A percentile compares a stretch with the other conserved stretches of the same genome.
Evolutionary conservation across 768 basidiomycete genomes (phyloP).

Genomic region (Kwoniella sp.): DNA sequence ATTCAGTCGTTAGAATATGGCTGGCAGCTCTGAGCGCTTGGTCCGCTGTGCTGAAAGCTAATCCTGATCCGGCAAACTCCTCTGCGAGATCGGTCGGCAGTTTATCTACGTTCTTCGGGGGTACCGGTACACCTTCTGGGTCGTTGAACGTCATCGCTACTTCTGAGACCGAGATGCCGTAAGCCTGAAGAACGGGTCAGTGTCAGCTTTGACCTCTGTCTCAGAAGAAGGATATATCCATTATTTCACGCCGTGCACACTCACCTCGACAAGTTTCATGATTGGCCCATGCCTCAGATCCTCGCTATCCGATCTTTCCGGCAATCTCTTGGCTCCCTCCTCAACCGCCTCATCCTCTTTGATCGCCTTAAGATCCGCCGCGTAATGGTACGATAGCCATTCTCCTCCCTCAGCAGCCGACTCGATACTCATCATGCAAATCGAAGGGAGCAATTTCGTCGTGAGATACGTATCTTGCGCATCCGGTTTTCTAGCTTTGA

Average conservation of each 20-base stretch:
- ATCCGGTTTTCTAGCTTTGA: constrained; percentile 58
- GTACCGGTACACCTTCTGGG: constrained; percentile 23
- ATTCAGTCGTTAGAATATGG: constrained; percentile 82
- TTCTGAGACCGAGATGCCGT: constrained; percentile 78
- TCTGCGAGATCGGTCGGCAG: constrained; percentile 81
- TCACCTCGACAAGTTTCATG: constrained; percentile 70
- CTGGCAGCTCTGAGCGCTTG: constrained; percentile 52
- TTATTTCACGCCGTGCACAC: constrained; percentile 32
- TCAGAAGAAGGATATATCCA: too few relatives aligned
- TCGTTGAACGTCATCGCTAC: constrained; percentile 76
- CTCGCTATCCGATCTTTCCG: constrained; percentile 27
- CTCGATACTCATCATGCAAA: constrained; percentile 67
- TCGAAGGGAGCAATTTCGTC: constrained; percentile 65
- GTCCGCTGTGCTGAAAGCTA: constrained; percentile 34
- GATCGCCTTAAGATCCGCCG: constrained; percentile 63
- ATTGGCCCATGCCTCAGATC: constrained; percentile 37
- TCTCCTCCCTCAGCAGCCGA: constrained; percentile 86
- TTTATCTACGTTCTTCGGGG: constrained; percentile 68
- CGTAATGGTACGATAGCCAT: constrained; percentile 85
- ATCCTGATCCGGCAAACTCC: constrained; percentile 67
- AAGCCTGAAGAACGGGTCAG: constrained; percentile 62
- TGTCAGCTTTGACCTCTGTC: too few relatives aligned
- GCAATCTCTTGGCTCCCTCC: constrained; percentile 51
- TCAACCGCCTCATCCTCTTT: constrained; percentile 58
- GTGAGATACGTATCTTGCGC: constrained; percentile 71